Evolutionary conservation across 2,329 filamentous ascomycete genomes (phyloP).

Genomic region (Furcasterigmium furcatum): DNA sequence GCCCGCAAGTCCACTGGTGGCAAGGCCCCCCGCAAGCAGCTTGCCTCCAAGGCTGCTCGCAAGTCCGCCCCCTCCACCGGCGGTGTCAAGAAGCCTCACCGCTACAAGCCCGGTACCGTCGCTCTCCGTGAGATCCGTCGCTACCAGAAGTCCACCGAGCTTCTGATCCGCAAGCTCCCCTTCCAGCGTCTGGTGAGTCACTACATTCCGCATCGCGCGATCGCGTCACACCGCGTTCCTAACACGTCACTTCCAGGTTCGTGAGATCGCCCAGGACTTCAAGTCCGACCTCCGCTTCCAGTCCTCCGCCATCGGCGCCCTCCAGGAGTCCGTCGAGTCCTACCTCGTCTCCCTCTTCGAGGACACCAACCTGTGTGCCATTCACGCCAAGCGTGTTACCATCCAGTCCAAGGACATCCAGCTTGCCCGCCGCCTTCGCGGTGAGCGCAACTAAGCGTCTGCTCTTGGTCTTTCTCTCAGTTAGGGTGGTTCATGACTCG

Average conservation of each 20-base stretch:
- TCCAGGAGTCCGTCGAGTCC: conserved; percentile 98
- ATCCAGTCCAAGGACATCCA: conserved; percentile 98
- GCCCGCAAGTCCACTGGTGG: conserved; percentile 76
- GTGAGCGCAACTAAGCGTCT: conserved; percentile 75
- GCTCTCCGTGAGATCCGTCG: conserved; percentile 90
- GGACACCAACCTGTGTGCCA: conserved; percentile 97
- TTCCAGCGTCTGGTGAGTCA: conserved; percentile 84
- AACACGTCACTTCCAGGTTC: conserved; percentile 50
- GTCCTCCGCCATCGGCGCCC: conserved; percentile 92
- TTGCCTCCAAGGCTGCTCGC: conserved; percentile 97
- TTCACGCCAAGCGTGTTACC: conserved; percentile 99
- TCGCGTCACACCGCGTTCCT: neutral
- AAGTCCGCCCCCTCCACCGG: conserved; percentile 97
- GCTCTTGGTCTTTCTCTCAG: conserved; percentile 17
- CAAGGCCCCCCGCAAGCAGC: conserved; percentile 88
- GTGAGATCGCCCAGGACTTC: conserved; percentile 95
- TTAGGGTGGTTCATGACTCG: conserved; percentile 36
- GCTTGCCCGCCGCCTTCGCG: conserved; percentile 90
- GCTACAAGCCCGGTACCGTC: conserved; percentile 79
- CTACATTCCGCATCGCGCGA: neutral
- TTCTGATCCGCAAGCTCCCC: conserved; percentile 91
- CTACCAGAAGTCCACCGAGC: conserved; percentile 88
- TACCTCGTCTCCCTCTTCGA: conserved; percentile 98
- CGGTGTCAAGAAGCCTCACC: conserved; percentile 94
- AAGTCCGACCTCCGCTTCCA: conserved; percentile 97